Conservation (phyloP, 306 rosid species). For the Phaseolus lunatus region DNA sequence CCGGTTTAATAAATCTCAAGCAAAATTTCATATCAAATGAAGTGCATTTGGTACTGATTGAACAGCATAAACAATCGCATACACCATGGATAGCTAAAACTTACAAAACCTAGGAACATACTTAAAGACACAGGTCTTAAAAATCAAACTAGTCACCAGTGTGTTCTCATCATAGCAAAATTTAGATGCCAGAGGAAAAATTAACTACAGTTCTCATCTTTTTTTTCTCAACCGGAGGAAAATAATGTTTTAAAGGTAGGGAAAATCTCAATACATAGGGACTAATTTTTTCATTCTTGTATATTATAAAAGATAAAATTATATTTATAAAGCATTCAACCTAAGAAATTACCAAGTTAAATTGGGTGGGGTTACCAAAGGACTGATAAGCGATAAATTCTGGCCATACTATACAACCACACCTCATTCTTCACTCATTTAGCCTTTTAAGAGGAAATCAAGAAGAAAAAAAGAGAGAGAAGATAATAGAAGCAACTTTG, state of each 20-base stretch:
- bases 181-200: slow-evolving; percentile 28
- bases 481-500: not conserved
- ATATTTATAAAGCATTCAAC: not conserved
- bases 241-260: not conserved
- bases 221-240: slow-evolving; percentile 10
- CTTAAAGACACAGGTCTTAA: slow-evolving; percentile 7
- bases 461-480: not conserved
- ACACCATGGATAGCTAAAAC: slow-evolving; percentile 21
- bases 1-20: slow-evolving; percentile 24
- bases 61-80: slow-evolving; percentile 27
- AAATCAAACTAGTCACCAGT: not conserved
- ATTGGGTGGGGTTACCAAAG: not conserved
- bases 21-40: slow-evolving; percentile 41
- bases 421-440: not conserved
- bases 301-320: not conserved
- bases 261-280: not conserved
- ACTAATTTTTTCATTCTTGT: slow-evolving; percentile 10
- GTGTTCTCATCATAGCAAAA: slow-evolving; percentile 4
- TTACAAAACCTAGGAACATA: slow-evolving; percentile 27
- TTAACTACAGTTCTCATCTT: not conserved
- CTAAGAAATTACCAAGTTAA: not conserved
- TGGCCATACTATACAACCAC: slow-evolving; percentile 20
- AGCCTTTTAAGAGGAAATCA: slow-evolving; percentile 18
- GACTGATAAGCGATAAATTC: not conserved
- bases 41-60: slow-evolving; percentile 37